A percentile compares a stretch with the other conserved stretches of the same genome.
These are phyloP conservation scores for Uronychia setigera DNA, from an alignment of 73 alveolate genomes.

Conservation along the genomic window DNA sequence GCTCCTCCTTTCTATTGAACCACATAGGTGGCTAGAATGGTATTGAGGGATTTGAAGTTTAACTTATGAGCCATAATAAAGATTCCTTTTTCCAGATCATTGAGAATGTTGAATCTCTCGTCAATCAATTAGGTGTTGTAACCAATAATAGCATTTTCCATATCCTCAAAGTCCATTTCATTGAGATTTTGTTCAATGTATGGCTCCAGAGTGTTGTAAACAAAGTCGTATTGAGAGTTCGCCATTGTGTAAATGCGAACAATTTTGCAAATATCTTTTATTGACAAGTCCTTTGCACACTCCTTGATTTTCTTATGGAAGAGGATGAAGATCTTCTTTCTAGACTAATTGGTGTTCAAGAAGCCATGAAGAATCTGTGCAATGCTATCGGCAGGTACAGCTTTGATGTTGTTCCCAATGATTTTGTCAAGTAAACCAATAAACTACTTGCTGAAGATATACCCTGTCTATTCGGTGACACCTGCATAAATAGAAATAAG, in stretches of 20 bases:
- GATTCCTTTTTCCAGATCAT: not conserved
- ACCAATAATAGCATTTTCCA: not conserved
- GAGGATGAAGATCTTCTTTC: not conserved
- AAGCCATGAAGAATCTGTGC: not conserved
- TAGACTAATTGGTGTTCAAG: not conserved
- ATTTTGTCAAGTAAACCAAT: not conserved
- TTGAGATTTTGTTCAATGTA: not conserved
- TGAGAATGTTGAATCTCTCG: not conserved
- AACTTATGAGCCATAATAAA: not conserved
- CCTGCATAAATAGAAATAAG: not conserved
- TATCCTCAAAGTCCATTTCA: not conserved
- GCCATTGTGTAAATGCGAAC: not conserved
- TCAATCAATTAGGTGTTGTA: not conserved
- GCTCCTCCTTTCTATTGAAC: not conserved
- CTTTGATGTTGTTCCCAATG: not conserved
- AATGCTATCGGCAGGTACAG: not conserved
- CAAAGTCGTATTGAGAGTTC: not conserved
- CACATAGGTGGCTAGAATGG: not conserved
- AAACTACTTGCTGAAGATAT: not conserved
- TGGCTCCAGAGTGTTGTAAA: not conserved
- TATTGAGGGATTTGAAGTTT: not conserved
- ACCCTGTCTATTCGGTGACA: not conserved
- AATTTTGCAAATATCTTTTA: not conserved
- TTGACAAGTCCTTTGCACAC: not conserved
- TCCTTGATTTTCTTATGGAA: not conserved